phyloP scores from a whole-genome alignment of 1,284 basidiomycete species.

The Irpex sp. region DNA sequence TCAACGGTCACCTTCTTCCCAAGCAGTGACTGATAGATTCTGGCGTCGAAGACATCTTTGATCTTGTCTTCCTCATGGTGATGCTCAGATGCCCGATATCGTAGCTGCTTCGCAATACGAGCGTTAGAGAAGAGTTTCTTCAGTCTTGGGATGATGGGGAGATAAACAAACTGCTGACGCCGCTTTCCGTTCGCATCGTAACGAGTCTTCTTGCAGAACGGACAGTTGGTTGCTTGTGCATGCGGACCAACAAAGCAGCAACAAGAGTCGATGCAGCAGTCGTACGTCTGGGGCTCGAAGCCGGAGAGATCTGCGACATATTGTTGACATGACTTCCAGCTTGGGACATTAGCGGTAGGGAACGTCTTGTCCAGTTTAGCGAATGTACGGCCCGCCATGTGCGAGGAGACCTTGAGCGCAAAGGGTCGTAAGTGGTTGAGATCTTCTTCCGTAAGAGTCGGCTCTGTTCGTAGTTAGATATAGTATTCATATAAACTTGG shows the following conservation, averaged over 20 bases:
- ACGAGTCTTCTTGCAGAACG: slow-evolving; percentile 28
- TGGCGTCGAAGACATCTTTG: slow-evolving; percentile 4
- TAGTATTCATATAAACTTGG: neutral
- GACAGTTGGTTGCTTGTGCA: slow-evolving; percentile 24
- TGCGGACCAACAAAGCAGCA: slow-evolving; percentile 28
- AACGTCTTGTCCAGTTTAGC: slow-evolving; percentile 15
- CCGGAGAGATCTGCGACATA: slow-evolving; percentile 27
- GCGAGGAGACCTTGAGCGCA: slow-evolving; percentile 17
- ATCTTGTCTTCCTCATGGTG: slow-evolving; percentile 4
- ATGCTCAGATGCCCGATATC: slow-evolving; percentile 16
- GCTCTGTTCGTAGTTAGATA: slow-evolving; percentile 1
- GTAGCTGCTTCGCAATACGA: slow-evolving; percentile 14
- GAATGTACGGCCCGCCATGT: slow-evolving; percentile 19
- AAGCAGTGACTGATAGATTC: slow-evolving; percentile 1
- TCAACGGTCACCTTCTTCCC: slow-evolving; percentile 10
- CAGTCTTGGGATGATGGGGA: slow-evolving; percentile 16
- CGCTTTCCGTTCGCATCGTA: slow-evolving; percentile 16
- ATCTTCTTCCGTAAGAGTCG: slow-evolving; percentile 13
- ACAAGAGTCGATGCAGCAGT: slow-evolving; percentile 39
- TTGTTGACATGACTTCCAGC: slow-evolving; percentile 12
- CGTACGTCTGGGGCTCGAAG: slow-evolving; percentile 26
- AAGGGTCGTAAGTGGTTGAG: slow-evolving; percentile 13
- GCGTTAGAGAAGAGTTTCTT: slow-evolving; percentile 5
- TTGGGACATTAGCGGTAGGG: slow-evolving; percentile 7
- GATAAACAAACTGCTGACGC: slow-evolving; percentile 14